Conservation (phyloP, 148 eudicot genomes). For the Arbutus unedo region DNA sequence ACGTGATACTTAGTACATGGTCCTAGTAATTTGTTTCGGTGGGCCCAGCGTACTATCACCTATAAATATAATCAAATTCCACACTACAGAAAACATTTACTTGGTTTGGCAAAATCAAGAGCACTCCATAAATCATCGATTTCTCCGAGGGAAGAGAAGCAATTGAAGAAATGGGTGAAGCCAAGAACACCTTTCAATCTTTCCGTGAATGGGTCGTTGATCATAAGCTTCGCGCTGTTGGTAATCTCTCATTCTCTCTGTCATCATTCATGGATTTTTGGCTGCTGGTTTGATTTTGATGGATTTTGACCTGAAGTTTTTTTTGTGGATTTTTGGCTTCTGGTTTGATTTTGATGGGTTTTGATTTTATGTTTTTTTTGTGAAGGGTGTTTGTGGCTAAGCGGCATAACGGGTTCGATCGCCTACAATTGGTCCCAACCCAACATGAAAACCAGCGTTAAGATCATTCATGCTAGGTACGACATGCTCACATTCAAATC, state of each 20-base stretch:
- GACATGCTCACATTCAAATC: neutral
- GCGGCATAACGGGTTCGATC: slow-evolving; percentile 34
- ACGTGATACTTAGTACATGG: too few species aligned
- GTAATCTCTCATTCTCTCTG: slow-evolving; percentile 18
- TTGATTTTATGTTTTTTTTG: neutral
- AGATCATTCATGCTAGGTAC: slow-evolving; percentile 40
- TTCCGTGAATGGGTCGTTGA: slow-evolving; percentile 65
- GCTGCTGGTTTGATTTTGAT: slow-evolving; percentile 4
- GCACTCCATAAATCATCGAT: neutral
- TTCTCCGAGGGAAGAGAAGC: neutral
- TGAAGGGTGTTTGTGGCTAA: slow-evolving; percentile 33
- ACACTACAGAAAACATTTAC: too few species aligned
- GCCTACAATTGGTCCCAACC: slow-evolving; percentile 43
- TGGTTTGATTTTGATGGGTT: slow-evolving; percentile 5
- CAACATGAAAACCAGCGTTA: slow-evolving; percentile 35
- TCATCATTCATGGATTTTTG: neutral
- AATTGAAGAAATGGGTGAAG: slow-evolving; percentile 40
- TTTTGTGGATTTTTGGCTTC: neutral
- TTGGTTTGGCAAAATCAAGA: too few species aligned
- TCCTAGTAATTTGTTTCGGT: too few species aligned
- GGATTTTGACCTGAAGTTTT: neutral
- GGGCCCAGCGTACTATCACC: too few species aligned
- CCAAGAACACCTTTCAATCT: slow-evolving; percentile 38
- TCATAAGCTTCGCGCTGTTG: slow-evolving; percentile 65
- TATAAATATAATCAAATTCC: too few species aligned